Conservation (phyloP, 2,329 filamentous ascomycete species). For the Geosmithia flava region DNA sequence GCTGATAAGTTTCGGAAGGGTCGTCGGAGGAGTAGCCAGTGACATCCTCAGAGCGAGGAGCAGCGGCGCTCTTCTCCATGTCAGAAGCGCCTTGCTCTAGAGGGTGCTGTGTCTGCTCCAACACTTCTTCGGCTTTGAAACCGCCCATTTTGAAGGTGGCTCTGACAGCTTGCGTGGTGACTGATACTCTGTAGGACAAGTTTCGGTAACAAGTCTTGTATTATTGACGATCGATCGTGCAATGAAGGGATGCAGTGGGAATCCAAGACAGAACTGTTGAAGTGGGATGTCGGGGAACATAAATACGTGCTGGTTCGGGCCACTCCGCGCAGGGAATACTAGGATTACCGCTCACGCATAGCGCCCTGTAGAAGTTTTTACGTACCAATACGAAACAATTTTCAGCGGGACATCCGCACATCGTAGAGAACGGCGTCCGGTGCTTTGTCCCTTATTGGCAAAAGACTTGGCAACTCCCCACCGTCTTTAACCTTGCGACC, state of each 20-base stretch:
- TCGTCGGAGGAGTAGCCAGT: background rate
- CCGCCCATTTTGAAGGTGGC: background rate
- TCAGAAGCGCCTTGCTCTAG: background rate
- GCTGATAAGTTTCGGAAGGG: slow-evolving; percentile 8
- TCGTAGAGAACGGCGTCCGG: background rate
- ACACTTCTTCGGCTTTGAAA: background rate
- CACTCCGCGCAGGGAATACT: too few species aligned
- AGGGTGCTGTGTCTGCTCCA: background rate
- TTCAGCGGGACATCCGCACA: background rate
- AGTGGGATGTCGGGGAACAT: background rate
- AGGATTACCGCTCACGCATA: too few species aligned
- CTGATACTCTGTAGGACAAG: background rate
- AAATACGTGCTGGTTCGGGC: background rate
- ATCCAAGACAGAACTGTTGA: background rate
- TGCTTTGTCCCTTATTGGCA: background rate
- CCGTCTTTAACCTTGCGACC: background rate
- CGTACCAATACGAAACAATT: background rate
- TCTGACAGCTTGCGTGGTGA: background rate
- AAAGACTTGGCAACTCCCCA: background rate
- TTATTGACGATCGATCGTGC: background rate
- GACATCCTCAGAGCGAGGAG: background rate
- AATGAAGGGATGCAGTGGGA: background rate
- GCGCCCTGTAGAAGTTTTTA: too few species aligned
- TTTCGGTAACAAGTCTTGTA: background rate
- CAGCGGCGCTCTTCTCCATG: background rate